Percentiles rank a stretch among this genome's conserved stretches.
Conservation (phyloP, 306 rosid genomes). For the Styphnolobium japonicum region DNA sequence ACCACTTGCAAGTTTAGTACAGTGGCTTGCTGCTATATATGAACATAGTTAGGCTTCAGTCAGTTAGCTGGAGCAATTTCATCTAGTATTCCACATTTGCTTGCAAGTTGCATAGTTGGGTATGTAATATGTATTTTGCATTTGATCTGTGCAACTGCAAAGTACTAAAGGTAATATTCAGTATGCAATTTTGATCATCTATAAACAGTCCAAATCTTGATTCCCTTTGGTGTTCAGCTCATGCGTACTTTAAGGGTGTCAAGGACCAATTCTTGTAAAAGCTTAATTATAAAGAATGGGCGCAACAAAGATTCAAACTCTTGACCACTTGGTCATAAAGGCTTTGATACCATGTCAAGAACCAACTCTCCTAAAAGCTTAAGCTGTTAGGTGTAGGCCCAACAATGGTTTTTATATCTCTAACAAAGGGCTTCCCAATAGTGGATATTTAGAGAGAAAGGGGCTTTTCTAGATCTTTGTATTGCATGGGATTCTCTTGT, state of each 20-base stretch:
- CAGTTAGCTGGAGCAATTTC: background rate
- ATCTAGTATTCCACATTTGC: background rate
- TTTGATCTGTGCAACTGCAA: background rate
- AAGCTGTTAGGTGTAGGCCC: background rate
- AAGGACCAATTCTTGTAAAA: background rate
- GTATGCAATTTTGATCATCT: background rate
- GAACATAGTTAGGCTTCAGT: constrained; percentile 13
- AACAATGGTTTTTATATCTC: background rate
- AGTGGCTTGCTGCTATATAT: background rate
- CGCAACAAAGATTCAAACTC: background rate
- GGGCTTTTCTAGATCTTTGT: background rate
- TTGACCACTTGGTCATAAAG: background rate
- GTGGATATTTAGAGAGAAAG: background rate
- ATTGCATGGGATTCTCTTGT: background rate
- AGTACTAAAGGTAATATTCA: background rate
- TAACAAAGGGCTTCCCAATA: background rate
- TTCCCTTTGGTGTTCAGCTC: constrained; percentile 8
- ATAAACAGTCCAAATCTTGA: background rate
- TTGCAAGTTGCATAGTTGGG: constrained; percentile 16
- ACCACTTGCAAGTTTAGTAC: background rate
- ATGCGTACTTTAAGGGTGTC: background rate
- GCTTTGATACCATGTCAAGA: background rate
- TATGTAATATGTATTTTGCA: background rate
- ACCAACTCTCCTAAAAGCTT: background rate
- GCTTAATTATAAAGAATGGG: background rate